Evolutionary conservation across 805 yeast species (phyloP).

Genomic region (Schwanniomyces yamadae): DNA sequence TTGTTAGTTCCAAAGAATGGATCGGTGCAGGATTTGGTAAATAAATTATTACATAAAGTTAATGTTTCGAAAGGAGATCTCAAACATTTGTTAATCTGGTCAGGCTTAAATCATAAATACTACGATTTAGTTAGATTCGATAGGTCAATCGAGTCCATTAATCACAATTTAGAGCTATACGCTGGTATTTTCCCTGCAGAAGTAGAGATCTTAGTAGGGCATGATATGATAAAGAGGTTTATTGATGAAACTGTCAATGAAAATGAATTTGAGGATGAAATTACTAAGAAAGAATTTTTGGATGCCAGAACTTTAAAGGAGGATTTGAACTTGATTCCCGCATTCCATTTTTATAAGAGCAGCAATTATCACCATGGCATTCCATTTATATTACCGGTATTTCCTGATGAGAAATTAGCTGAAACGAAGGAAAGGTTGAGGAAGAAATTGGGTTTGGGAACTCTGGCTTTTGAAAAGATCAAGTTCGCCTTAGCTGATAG

Average conservation of each 20-base stretch:
- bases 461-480: conserved; percentile 75
- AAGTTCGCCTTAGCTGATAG: conserved; percentile 56
- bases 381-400: conserved; percentile 75
- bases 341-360: conserved; percentile 74
- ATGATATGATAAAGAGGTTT: conserved; percentile 32
- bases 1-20: conserved; percentile 66
- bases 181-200: conserved; percentile 46
- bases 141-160: conserved; percentile 31
- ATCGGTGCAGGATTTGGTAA: conserved; percentile 50
- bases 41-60: conserved; percentile 55
- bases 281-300: conserved; percentile 22
- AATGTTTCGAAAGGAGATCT: conserved; percentile 48
- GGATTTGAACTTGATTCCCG: conserved; percentile 53
- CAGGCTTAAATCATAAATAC: conserved; percentile 42
- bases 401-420: conserved; percentile 62
- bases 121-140: conserved; percentile 39
- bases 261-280: conserved; percentile 25
- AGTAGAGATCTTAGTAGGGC: conserved; percentile 35
- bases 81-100: conserved; percentile 56
- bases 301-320: conserved; percentile 24
- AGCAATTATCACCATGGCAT: conserved; percentile 70
- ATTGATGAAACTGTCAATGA: conserved; percentile 18
- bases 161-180: conserved; percentile 35
- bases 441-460: conserved; percentile 69
- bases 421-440: conserved; percentile 69